Percentiles rank a stretch among this genome's conserved stretches.
Evolutionary conservation across 2,329 filamentous ascomycete species (phyloP).

Genomic region (Calonectria multiphialidica): DNA sequence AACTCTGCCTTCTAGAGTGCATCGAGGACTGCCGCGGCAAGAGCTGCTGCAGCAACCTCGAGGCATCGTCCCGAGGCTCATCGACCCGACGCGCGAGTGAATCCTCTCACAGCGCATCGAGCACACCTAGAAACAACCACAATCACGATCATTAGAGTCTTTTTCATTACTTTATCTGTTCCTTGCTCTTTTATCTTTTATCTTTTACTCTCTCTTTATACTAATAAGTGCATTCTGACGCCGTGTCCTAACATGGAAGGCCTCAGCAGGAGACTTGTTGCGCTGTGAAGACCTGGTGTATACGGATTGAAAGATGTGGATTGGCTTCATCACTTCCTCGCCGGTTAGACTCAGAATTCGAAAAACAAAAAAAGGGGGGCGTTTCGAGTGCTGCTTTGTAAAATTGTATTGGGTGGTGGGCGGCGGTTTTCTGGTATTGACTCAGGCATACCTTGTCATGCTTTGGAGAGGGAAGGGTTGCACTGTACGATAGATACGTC

Average conservation of each 20-base stretch:
- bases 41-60: conserved; percentile 47
- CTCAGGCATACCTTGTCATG: conserved; percentile 13
- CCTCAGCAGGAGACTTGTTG: not conserved
- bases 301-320: conserved; percentile 8
- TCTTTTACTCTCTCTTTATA: not conserved
- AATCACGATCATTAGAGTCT: conserved; percentile 20
- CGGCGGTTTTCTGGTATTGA: conserved; percentile 1
- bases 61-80: conserved; percentile 49
- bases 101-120: conserved; percentile 43
- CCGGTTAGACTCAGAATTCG: conserved; percentile 27
- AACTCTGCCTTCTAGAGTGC: conserved; percentile 62
- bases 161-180: not conserved
- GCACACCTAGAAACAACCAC: conserved; percentile 33
- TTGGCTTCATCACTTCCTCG: conserved; percentile 17
- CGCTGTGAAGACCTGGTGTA: not conserved
- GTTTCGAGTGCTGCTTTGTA: conserved; percentile 31
- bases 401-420: conserved; percentile 7
- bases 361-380: conserved; percentile 36
- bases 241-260: not conserved
- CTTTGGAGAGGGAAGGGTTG: conserved; percentile 16
- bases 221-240: conserved; percentile 7
- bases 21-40: conserved; percentile 52
- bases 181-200: not conserved
- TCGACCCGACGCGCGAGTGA: conserved; percentile 52
- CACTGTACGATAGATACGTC: conserved; percentile 28